Percentiles rank a stretch among this genome's conserved stretches.
phyloP scores from a whole-genome alignment of 768 basidiomycete genomes.

The Kwoniella shandongensis region DNA sequence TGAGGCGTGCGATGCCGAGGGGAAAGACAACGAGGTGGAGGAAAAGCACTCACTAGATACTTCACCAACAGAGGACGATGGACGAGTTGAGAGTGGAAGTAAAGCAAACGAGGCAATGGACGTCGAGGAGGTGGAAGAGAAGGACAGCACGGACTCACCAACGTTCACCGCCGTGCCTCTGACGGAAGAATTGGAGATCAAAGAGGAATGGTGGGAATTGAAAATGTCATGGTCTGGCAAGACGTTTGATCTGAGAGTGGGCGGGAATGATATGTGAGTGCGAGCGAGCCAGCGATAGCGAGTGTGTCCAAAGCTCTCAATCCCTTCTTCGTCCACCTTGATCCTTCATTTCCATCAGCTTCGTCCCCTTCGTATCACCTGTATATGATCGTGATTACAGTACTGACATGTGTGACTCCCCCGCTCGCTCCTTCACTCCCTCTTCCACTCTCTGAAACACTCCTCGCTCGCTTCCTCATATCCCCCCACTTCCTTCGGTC shows the following conservation, averaged over 20 bases:
- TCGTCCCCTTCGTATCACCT: no score
- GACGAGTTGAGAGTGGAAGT: not conserved
- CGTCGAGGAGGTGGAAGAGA: no score
- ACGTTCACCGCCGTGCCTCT: constrained; percentile 14
- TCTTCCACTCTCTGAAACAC: no score
- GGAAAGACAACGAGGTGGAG: not conserved
- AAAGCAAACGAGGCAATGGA: not conserved
- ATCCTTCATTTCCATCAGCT: no score
- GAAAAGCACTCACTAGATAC: not conserved
- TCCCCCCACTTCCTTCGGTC: no score
- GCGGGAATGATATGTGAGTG: constrained; percentile 74
- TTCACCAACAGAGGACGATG: not conserved
- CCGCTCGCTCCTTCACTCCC: no score
- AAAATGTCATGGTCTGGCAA: constrained; percentile 74
- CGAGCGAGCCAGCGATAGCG: not conserved
- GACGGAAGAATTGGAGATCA: constrained; percentile 12
- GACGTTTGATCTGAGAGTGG: constrained; percentile 64
- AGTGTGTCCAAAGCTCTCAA: not conserved
- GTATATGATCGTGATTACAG: no score
- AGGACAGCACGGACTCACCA: not conserved
- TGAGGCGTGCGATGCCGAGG: not conserved
- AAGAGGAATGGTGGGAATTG: constrained; percentile 54
- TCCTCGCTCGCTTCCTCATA: no score
- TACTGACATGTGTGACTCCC: no score
- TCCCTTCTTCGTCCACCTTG: no score